Base-by-base conservation (phyloP, 2,329 filamentous ascomycete genomes). In the Tolypocladium capitatum region DNA sequence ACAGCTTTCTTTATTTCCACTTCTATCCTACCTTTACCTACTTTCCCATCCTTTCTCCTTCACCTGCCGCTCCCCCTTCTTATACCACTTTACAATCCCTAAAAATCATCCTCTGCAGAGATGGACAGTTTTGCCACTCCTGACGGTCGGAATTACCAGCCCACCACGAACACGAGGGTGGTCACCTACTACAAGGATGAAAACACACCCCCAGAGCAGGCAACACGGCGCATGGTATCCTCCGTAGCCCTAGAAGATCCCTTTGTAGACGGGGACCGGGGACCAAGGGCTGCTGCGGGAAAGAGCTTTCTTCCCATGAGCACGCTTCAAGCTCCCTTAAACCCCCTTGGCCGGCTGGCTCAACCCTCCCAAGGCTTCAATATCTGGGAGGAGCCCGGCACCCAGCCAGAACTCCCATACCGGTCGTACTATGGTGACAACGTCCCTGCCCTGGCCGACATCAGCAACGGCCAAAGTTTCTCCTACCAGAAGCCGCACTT, bases 351-450 rank as follows among this genome's bases (percentile, higher is more conserved):
- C 5, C 16, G 2, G 32, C 16, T 6, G 16, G 2, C 14, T 16
- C 32, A 34, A 34, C 16, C 32, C 16, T 2, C 32, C 2, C 32
- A 34, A 16, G 8, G 16, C 14, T 16, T 34, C 16, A n/a, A 5
- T 16, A 34, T 34, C 16, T 34, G 14, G 32, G 32, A n/a, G 14
- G 32, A 34, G 32, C 32, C 32, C 32, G 32, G 16, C 32, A n/a
- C 16, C n/a, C 14, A n/a, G 32, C 32, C 14, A 16, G 14, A n/a
- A n/a, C 32, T 34, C 32, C 32, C 32, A 34, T 18, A 34, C 33
- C 33, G 33, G 33, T 9, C 43, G 1, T 47, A 49, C 36, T 47
- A 47, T 28, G 49, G 49, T 20, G 47, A 45, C 45, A 51, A 49
- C 21, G 21, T 49, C 7, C 49, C 48, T 2, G 49, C 42, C 24